A percentile compares a stretch with the other conserved stretches of the same genome.
Evolutionary conservation across 495 filamentous ascomycete genomes (phyloP).

Genomic region (Penicillium arizonense): DNA sequence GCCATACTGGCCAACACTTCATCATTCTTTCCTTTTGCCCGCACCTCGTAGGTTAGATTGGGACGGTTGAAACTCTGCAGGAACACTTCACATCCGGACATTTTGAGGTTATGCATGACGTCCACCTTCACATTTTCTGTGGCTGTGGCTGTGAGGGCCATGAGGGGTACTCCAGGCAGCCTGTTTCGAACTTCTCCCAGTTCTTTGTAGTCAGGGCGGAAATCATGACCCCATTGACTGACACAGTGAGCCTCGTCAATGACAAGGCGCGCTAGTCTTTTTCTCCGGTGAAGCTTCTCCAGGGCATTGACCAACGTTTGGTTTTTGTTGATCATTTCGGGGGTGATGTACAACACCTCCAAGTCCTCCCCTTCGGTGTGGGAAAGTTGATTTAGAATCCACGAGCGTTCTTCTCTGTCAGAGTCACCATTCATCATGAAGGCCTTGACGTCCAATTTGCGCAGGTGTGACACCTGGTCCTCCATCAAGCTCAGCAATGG

Average conservation of each 20-base stretch:
- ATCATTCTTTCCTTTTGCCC: slow-evolving; percentile 52
- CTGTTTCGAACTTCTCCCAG: slow-evolving; percentile 67
- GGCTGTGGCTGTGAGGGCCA: slow-evolving; percentile 93
- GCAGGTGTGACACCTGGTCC: slow-evolving; percentile 85
- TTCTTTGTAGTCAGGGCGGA: slow-evolving; percentile 92
- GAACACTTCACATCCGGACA: slow-evolving; percentile 72
- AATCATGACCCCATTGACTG: slow-evolving; percentile 98
- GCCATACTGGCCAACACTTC: slow-evolving; percentile 66
- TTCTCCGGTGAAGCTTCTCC: slow-evolving; percentile 57
- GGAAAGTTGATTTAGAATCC: slow-evolving; percentile 61
- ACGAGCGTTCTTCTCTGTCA: slow-evolving; percentile 47
- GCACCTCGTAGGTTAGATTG: slow-evolving; percentile 85
- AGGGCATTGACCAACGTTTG: slow-evolving; percentile 59
- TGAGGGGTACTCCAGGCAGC: slow-evolving; percentile 78
- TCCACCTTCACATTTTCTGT: slow-evolving; percentile 90
- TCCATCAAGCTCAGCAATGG: slow-evolving; percentile 94
- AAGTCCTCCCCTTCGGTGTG: slow-evolving; percentile 63
- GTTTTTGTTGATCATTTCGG: slow-evolving; percentile 92
- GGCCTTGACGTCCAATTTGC: slow-evolving; percentile 72
- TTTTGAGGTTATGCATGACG: slow-evolving; percentile 82
- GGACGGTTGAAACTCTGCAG: slow-evolving; percentile 92
- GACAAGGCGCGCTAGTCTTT: slow-evolving; percentile 81
- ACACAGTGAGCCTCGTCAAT: slow-evolving; percentile 99
- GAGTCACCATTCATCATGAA: slow-evolving; percentile 77
- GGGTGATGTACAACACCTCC: slow-evolving; percentile 90